A percentile compares a stretch with the other conserved stretches of the same genome.
These are phyloP conservation scores for Suillus ampliporus DNA, from an alignment of 768 basidiomycete genomes.

Conservation along the genomic window DNA sequence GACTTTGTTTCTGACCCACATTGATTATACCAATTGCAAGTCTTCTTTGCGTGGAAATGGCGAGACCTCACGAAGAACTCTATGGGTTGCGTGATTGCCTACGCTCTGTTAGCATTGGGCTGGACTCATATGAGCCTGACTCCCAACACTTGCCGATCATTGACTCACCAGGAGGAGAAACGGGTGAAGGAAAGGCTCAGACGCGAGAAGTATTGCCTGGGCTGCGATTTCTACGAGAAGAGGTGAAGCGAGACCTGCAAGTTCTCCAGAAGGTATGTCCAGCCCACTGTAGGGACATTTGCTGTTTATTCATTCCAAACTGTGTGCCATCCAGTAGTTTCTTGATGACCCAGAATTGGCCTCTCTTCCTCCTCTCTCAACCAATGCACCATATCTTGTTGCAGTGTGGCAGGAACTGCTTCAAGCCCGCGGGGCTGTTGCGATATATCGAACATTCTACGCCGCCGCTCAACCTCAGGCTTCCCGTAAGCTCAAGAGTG, in stretches of 20 bases:
- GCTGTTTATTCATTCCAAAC: constrained; percentile 12
- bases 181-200: not conserved
- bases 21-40: not conserved
- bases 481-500: constrained; percentile 5
- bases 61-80: constrained; percentile 12
- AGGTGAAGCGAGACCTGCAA: constrained; percentile 51
- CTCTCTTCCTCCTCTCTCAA: constrained; percentile 60
- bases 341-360: constrained; percentile 49
- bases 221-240: constrained; percentile 44
- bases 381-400: constrained; percentile 80
- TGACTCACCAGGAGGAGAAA: constrained; percentile 34
- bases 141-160: constrained; percentile 40
- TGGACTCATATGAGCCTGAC: constrained; percentile 30
- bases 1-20: not conserved
- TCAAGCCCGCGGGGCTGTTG: constrained; percentile 61
- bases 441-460: constrained; percentile 62
- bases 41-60: not conserved
- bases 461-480: constrained; percentile 1
- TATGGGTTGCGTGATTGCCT: constrained; percentile 19
- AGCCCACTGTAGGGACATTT: not conserved
- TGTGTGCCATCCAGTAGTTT: constrained; percentile 58
- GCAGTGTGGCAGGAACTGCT: constrained; percentile 85
- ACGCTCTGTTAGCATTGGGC: constrained; percentile 28
- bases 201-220: constrained; percentile 41
- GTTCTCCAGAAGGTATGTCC: constrained; percentile 43